A percentile compares a stretch with the other conserved stretches of the same genome.
phyloP scores from a whole-genome alignment of 2,329 filamentous ascomycete genomes.

The Clarireedia monteithiana region DNA sequence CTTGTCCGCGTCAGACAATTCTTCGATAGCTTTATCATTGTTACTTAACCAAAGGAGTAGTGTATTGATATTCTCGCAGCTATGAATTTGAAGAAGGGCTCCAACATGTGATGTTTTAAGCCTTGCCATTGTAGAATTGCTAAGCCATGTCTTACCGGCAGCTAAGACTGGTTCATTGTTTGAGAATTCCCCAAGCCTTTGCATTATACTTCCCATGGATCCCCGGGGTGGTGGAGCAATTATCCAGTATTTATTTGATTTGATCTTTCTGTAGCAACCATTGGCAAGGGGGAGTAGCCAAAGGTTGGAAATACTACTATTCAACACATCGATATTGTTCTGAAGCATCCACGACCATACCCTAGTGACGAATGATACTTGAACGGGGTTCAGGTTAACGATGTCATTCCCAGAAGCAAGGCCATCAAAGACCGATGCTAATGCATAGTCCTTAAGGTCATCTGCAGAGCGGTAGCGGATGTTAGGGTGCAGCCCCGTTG shows the following conservation, averaged over 20 bases:
- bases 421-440: constrained; percentile 10
- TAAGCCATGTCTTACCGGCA: no score
- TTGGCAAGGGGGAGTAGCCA: constrained; percentile 26
- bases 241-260: neutral
- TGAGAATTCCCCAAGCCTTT: neutral
- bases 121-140: neutral
- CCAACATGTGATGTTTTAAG: neutral
- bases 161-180: neutral
- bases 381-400: constrained; percentile 3
- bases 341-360: constrained; percentile 17
- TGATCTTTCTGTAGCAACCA: constrained; percentile 18
- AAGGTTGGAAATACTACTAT: constrained; percentile 12
- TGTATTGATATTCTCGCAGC: neutral
- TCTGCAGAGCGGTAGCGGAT: constrained; percentile 15
- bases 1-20: neutral
- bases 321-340: constrained; percentile 9
- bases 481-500: constrained; percentile 8
- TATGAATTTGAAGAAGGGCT: neutral
- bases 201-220: neutral
- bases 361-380: constrained; percentile 8
- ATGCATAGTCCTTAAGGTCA: constrained; percentile 13
- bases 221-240: neutral
- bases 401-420: constrained; percentile 8
- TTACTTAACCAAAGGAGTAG: neutral
- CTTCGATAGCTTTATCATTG: neutral